A percentile compares a stretch with the other conserved stretches of the same genome.
These are phyloP conservation scores for Aspergillus fumigatus DNA, from an alignment of 2,329 filamentous ascomycete genomes.

Conservation along the genomic window DNA sequence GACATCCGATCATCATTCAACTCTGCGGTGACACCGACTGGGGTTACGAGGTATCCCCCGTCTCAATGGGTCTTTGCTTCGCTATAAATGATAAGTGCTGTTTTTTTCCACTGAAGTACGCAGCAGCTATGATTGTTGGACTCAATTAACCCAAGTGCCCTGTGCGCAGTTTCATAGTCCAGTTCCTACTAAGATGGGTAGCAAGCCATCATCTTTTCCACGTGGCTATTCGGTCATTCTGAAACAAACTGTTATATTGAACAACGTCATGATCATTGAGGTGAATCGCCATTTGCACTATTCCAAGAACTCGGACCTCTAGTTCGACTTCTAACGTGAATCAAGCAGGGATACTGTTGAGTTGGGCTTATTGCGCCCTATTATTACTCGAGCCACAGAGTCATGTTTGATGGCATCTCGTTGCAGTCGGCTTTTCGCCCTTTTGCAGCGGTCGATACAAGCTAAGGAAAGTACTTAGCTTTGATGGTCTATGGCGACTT, in stretches of 20 bases:
- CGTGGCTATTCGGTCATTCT: neutral
- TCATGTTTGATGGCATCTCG: neutral
- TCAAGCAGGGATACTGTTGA: neutral
- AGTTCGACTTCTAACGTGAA: neutral
- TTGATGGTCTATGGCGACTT: neutral
- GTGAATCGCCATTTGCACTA: neutral
- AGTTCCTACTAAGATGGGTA: neutral
- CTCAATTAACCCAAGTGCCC: neutral
- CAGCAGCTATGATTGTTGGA: neutral
- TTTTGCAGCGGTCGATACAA: neutral
- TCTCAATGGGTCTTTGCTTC: neutral
- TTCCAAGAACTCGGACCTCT: neutral
- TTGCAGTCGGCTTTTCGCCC: too few relatives aligned
- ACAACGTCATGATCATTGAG: neutral
- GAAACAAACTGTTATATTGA: neutral
- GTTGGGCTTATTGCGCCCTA: neutral
- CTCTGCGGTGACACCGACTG: neutral
- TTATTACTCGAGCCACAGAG: neutral
- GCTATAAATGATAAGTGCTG: neutral
- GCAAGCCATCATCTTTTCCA: neutral
- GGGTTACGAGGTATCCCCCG: neutral
- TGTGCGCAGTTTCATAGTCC: neutral
- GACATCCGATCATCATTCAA: neutral
- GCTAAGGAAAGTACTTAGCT: neutral
- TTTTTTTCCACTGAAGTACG: neutral